These are phyloP conservation scores for Pulveroboletus sp. DNA, from an alignment of 768 basidiomycete genomes.

Conservation along the genomic window DNA sequence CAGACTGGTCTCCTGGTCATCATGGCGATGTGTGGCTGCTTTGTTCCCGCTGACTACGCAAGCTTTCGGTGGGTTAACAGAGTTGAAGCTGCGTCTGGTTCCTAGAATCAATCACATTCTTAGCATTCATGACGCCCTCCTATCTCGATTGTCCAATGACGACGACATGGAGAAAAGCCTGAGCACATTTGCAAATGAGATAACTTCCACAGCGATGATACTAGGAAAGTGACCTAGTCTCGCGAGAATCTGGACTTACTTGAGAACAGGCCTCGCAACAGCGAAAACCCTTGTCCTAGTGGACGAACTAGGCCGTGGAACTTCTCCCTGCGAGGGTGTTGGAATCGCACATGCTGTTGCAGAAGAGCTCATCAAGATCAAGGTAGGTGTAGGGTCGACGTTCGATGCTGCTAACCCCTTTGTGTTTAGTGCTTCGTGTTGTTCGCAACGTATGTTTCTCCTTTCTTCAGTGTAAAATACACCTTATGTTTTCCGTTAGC, in stretches of 20 bases:
- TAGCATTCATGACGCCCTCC: conserved; percentile 77
- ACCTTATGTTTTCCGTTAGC: conserved; percentile 31
- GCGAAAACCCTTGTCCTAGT: conserved; percentile 72
- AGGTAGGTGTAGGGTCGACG: conserved; percentile 41
- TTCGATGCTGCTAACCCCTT: not conserved
- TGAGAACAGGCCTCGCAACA: conserved; percentile 57
- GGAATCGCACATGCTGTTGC: conserved; percentile 84
- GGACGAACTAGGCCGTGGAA: conserved; percentile 93
- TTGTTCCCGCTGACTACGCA: conserved; percentile 91
- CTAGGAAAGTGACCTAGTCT: conserved; percentile 44
- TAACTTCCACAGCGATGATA: conserved; percentile 90
- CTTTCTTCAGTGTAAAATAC: not conserved
- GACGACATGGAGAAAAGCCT: conserved; percentile 86
- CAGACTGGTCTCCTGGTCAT: conserved; percentile 80
- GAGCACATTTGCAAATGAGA: conserved; percentile 94
- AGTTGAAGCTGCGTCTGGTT: not conserved
- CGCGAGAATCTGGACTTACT: not conserved
- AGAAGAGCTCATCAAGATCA: conserved; percentile 66
- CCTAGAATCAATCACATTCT: not conserved
- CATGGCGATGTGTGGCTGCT: conserved; percentile 88
- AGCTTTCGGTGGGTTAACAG: conserved; percentile 59
- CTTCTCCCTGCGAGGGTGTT: conserved; percentile 75
- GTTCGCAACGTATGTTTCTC: conserved; percentile 71
- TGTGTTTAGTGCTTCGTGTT: conserved; percentile 69
- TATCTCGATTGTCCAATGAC: conserved; percentile 89